Percentiles rank a stretch among this genome's conserved stretches.
These are phyloP conservation scores for Aspergillus incahuasiensis DNA, from an alignment of 495 filamentous ascomycete genomes.

Conservation along the genomic window DNA sequence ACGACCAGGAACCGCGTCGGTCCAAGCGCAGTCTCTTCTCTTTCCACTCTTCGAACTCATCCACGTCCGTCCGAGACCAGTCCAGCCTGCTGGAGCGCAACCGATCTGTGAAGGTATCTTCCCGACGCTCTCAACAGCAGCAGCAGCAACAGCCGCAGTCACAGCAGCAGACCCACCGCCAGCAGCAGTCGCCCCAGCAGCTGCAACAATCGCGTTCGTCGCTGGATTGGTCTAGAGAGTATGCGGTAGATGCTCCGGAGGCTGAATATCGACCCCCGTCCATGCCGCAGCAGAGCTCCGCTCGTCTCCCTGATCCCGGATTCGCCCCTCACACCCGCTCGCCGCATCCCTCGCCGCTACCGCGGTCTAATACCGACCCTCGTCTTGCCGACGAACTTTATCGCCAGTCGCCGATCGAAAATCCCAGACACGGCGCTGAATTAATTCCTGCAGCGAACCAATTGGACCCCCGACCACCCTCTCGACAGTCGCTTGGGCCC, in stretches of 20 bases:
- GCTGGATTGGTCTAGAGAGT: conserved; percentile 14
- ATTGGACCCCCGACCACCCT: conserved; percentile 47
- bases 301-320: conserved; percentile 8
- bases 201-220: conserved; percentile 9
- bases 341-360: conserved; percentile 16
- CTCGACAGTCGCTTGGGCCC: conserved; percentile 53
- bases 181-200: conserved; percentile 10
- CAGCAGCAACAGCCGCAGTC: conserved; percentile 7
- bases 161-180: conserved; percentile 6
- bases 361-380: conserved; percentile 30
- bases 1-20: conserved; percentile 17
- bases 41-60: conserved; percentile 14
- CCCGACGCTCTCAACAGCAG: conserved; percentile 10
- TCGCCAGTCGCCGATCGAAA: conserved; percentile 31
- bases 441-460: conserved; percentile 19
- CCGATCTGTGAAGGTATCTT: conserved; percentile 15
- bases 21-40: conserved; percentile 23
- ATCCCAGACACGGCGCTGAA: conserved; percentile 28
- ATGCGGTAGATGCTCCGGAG: conserved; percentile 12
- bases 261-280: conserved; percentile 22
- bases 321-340: conserved; percentile 16
- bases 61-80: conserved; percentile 14
- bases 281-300: conserved; percentile 22
- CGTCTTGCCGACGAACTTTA: conserved; percentile 40
- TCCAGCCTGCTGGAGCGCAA: conserved; percentile 15